Base-by-base conservation (phyloP, 192 early-diverging fungal species). In the Linnemannia hyalina region DNA sequence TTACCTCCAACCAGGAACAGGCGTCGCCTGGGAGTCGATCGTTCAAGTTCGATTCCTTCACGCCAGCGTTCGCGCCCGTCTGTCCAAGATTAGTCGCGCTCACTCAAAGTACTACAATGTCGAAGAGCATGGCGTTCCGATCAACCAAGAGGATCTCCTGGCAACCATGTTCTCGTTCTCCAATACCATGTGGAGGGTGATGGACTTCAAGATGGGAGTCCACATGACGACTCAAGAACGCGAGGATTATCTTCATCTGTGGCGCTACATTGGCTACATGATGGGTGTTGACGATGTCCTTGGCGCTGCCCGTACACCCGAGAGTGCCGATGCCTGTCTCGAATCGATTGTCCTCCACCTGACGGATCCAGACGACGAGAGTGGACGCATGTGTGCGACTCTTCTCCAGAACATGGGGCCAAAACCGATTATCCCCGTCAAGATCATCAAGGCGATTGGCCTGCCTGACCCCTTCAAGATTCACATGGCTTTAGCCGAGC, bases 211-310 rank as follows among this genome's bases (percentile, higher is more conserved):
- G 15, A 52, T 90, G 63, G 82, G 75, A 40, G 80, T 85, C 26
- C 70, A 68, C 15, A 76, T 90, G 79, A 76, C 36, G 18, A 41
- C 22, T 1, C 71, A 88, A 46, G 89, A 90, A 49, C 87, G 77
- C 1, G 81, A 87, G 18, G 89, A 90, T 44, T 91, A 85, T 36
- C 47, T 90, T 13, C 90, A 90, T 35, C 79, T 91, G 4, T 91
- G 91, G 91, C 82, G 91, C 40, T 91, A 91, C 72, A 73, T 91
- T 29, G 90, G 90, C 36, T 77, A 88, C 49, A 55, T 92, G n/a
- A 80, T 92, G 75, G 91, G 91, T 6, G 89, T 91, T 9, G 68
- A 82, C 16, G 89, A 90, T 69, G 10, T 70, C 49, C 40, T 84
- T 6, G 73, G 73, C 0, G 76, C 40, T 3, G 70, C 68, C 22